phyloP scores from a whole-genome alignment of 495 filamentous ascomycete genomes.

The Halenospora varia region DNA sequence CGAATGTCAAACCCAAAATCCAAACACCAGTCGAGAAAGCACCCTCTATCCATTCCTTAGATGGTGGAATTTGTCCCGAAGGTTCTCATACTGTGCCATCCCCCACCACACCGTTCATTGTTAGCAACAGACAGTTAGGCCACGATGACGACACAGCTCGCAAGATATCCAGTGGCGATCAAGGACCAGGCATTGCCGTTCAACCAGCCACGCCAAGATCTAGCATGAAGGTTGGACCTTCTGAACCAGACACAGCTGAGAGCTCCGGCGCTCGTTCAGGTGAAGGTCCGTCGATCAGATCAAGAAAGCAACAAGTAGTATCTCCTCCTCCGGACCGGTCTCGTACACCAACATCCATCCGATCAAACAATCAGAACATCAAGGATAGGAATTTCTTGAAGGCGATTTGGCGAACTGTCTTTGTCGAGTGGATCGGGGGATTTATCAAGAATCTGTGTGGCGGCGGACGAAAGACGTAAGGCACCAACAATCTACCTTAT shows the following conservation, averaged over 20 bases:
- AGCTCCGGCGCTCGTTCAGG: conserved; percentile 9
- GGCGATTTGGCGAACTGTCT: conserved; percentile 22
- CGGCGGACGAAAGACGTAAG: conserved; percentile 22
- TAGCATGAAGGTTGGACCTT: neutral
- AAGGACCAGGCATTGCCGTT: conserved; percentile 6
- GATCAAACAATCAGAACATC: conserved; percentile 13
- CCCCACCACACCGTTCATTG: conserved; percentile 4
- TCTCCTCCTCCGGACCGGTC: conserved; percentile 15
- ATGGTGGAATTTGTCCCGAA: no score
- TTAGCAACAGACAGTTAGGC: conserved; percentile 1
- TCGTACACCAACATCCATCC: conserved; percentile 20
- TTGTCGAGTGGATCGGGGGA: conserved; percentile 28
- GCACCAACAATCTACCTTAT: conserved; percentile 8
- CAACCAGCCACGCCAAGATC: conserved; percentile 12
- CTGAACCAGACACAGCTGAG: conserved; percentile 6
- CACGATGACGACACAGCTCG: neutral
- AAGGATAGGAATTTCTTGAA: conserved; percentile 21
- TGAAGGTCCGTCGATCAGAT: neutral
- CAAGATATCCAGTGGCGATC: neutral
- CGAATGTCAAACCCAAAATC: neutral
- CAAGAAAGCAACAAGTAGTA: conserved; percentile 4
- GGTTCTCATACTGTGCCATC: neutral
- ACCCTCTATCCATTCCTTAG: no score
- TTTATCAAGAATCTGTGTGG: conserved; percentile 21
- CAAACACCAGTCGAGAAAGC: neutral